Percentiles rank a stretch among this genome's conserved stretches.
These are phyloP conservation scores for Candida buenavistaensis DNA, from an alignment of 1,139 yeast genomes.

Conservation along the genomic window DNA sequence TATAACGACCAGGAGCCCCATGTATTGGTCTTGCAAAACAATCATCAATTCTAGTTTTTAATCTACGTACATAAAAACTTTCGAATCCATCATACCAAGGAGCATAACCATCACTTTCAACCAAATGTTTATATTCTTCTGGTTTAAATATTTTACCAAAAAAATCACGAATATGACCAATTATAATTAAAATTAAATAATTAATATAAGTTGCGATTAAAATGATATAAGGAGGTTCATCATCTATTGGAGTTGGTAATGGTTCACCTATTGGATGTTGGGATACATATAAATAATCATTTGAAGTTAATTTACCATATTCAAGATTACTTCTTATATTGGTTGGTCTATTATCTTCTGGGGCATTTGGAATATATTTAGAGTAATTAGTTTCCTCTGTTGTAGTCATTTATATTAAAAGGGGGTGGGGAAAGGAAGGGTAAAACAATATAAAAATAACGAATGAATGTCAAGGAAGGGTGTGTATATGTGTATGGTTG, in stretches of 20 bases:
- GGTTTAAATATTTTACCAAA: slow-evolving; percentile 76
- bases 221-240: slow-evolving; percentile 84
- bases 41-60: slow-evolving; percentile 88
- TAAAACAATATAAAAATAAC: not conserved
- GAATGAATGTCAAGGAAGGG: too few relatives aligned
- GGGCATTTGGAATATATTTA: slow-evolving; percentile 48
- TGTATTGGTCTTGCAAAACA: slow-evolving; percentile 94
- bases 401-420: not conserved
- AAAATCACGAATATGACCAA: slow-evolving; percentile 90
- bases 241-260: slow-evolving; percentile 60
- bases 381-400: slow-evolving; percentile 9
- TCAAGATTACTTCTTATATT: slow-evolving; percentile 62
- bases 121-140: slow-evolving; percentile 60
- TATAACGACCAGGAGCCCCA: slow-evolving; percentile 95
- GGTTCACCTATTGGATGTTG: slow-evolving; percentile 56
- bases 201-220: slow-evolving; percentile 80
- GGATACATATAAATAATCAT: slow-evolving; percentile 56
- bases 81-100: slow-evolving; percentile 96
- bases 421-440: not conserved
- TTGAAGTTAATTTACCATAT: slow-evolving; percentile 59
- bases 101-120: slow-evolving; percentile 87
- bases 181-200: slow-evolving; percentile 76
- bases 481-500: too few relatives aligned
- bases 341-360: slow-evolving; percentile 42
- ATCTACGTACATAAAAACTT: slow-evolving; percentile 86